Percentiles rank a stretch among this genome's conserved stretches.
Evolutionary conservation across 163 green algal species (phyloP).

Genomic region (Scenedesmus sp.): DNA sequence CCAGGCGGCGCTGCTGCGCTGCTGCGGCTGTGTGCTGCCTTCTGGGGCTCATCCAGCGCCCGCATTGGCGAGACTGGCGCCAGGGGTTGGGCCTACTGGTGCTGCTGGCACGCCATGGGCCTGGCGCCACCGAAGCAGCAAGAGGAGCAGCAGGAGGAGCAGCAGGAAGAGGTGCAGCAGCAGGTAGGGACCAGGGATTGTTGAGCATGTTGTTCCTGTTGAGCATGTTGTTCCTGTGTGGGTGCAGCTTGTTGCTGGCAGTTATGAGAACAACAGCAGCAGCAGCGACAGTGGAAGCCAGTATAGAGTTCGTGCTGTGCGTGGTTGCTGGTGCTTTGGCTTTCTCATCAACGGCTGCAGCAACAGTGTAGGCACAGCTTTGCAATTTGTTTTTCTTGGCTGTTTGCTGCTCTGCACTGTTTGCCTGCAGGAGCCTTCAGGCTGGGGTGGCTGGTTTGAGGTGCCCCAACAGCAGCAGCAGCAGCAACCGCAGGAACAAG

Average conservation of each 20-base stretch:
- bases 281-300: too few species aligned
- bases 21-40: slow-evolving; percentile 70
- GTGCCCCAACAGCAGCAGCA: slow-evolving; percentile 44
- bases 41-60: slow-evolving; percentile 55
- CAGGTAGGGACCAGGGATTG: background rate
- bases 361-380: too few species aligned
- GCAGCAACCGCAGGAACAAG: background rate
- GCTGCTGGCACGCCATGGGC: slow-evolving; percentile 49
- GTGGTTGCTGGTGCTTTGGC: too few species aligned
- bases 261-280: too few species aligned
- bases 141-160: slow-evolving; percentile 36
- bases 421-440: slow-evolving; percentile 38
- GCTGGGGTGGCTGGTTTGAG: slow-evolving; percentile 52
- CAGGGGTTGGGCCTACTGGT: slow-evolving; percentile 75
- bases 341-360: too few species aligned
- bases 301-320: too few species aligned
- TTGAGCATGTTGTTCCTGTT: background rate
- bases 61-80: slow-evolving; percentile 73
- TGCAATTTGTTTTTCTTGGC: background rate
- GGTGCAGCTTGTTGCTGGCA: background rate
- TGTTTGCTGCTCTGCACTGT: background rate
- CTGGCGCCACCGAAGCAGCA: background rate
- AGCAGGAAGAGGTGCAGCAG: background rate
- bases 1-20: slow-evolving; percentile 60
- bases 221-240: too few species aligned